Percentiles rank a stretch among this genome's conserved stretches.
These are phyloP conservation scores for Flagelloscypha sp. DNA, from an alignment of 768 basidiomycete species.

Conservation along the genomic window DNA sequence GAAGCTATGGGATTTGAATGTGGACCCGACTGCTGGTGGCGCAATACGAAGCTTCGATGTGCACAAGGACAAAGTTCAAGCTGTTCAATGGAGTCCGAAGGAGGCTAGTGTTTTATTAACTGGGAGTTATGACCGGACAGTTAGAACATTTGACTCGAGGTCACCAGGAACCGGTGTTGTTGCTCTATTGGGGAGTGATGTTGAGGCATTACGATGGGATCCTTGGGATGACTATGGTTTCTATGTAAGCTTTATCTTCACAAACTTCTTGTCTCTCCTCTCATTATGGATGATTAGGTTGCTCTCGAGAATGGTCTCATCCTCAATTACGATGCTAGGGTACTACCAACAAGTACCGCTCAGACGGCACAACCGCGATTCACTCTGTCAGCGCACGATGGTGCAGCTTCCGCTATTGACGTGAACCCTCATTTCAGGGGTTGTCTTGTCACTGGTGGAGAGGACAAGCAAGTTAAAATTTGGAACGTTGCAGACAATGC, in stretches of 20 bases:
- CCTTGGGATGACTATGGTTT: constrained; percentile 86
- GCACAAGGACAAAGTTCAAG: constrained; percentile 92
- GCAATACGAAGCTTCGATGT: constrained; percentile 82
- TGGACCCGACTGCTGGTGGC: constrained; percentile 44
- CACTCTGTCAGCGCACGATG: constrained; percentile 90
- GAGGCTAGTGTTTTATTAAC: constrained; percentile 88
- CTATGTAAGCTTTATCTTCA: constrained; percentile 48
- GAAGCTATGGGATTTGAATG: constrained; percentile 92
- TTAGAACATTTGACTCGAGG: constrained; percentile 89
- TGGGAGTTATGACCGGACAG: constrained; percentile 91
- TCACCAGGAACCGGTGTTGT: constrained; percentile 76
- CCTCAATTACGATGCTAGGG: constrained; percentile 85
- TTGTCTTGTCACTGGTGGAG: constrained; percentile 88
- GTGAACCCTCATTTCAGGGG: constrained; percentile 86
- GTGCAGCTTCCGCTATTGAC: constrained; percentile 81
- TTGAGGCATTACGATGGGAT: constrained; percentile 93
- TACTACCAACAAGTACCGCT: constrained; percentile 62
- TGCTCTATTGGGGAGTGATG: constrained; percentile 83
- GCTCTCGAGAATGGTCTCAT: constrained; percentile 93
- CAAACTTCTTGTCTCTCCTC: background rate
- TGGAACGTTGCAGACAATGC: constrained; percentile 82
- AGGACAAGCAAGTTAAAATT: constrained; percentile 91
- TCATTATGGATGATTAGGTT: constrained; percentile 42
- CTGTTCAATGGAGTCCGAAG: constrained; percentile 88
- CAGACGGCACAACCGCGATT: constrained; percentile 65